Percentiles rank a stretch among this genome's conserved stretches.
Conservation (phyloP, 768 basidiomycete species). For the Kwoniella dejecticola region DNA sequence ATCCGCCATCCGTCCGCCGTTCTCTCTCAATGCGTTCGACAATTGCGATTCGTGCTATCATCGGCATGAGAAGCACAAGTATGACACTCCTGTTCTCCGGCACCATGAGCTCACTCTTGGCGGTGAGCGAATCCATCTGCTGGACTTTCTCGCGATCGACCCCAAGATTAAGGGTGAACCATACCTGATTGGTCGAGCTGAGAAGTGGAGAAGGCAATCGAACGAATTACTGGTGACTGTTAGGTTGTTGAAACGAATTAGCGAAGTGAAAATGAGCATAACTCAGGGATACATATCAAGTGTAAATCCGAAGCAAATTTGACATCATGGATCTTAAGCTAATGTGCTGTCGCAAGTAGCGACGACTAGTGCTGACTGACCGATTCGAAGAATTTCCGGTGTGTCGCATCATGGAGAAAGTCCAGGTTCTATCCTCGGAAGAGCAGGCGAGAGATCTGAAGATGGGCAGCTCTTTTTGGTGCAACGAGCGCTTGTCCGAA, state of each 20-base stretch:
- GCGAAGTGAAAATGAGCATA: background rate
- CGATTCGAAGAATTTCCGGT: background rate
- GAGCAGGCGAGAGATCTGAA: background rate
- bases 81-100: background rate
- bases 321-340: too few species aligned
- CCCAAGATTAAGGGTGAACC: slow-evolving; percentile 4
- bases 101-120: background rate
- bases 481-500: background rate
- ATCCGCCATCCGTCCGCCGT: slow-evolving; percentile 5
- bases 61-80: slow-evolving; percentile 3
- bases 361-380: background rate
- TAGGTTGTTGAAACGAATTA: background rate
- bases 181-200: slow-evolving; percentile 22
- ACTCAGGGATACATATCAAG: background rate
- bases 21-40: background rate
- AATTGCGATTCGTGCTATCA: slow-evolving; percentile 16
- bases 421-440: background rate
- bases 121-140: slow-evolving; percentile 3
- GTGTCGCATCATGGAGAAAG: background rate
- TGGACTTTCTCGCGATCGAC: slow-evolving; percentile 27
- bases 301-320: background rate
- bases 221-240: background rate
- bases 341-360: background rate
- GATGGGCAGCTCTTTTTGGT: background rate
- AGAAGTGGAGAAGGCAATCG: background rate